Evolutionary conservation across 148 eudicot genomes (phyloP).

Genomic region (Fagopyrum esculentum): DNA sequence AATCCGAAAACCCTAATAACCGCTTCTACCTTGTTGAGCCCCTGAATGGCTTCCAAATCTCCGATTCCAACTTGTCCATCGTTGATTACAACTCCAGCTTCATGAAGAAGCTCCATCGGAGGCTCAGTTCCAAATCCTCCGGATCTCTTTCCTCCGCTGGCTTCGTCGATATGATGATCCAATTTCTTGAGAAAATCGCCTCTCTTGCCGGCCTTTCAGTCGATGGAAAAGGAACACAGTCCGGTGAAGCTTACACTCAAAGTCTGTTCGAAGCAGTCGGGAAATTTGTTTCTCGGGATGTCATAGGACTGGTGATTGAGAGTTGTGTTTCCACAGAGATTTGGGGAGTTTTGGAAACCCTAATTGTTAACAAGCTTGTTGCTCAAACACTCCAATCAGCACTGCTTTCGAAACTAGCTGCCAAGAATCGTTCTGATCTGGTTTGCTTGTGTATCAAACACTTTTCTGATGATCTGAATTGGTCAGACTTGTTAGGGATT

Average conservation of each 20-base stretch:
- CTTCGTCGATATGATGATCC: conserved; percentile 26
- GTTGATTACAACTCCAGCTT: conserved; percentile 25
- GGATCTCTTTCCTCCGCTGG: conserved; percentile 19
- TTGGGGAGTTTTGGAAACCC: conserved; percentile 49
- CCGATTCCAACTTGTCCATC: conserved; percentile 24
- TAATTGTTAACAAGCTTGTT: conserved; percentile 44
- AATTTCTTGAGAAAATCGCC: conserved; percentile 28
- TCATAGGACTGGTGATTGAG: conserved; percentile 56
- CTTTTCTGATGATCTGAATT: conserved; percentile 33
- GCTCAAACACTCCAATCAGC: conserved; percentile 31
- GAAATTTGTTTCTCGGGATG: conserved; percentile 49
- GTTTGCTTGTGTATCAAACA: conserved; percentile 55
- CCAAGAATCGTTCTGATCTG: conserved; percentile 45
- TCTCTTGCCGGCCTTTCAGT: conserved; percentile 23
- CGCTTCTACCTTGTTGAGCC: conserved; percentile 31
- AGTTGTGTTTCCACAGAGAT: conserved; percentile 38
- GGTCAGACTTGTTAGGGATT: conserved; percentile 38
- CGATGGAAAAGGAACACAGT: neutral
- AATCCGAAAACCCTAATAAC: conserved; percentile 18
- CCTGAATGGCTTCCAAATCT: conserved; percentile 51
- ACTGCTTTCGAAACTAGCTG: conserved; percentile 40
- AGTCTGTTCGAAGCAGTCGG: conserved; percentile 46
- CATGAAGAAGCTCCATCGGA: conserved; percentile 26
- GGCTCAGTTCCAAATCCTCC: conserved; percentile 23
- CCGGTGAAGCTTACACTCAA: conserved; percentile 21